A percentile compares a stretch with the other conserved stretches of the same genome.
phyloP scores from a whole-genome alignment of 345 rosid species.

The Eutrema japonicum region DNA sequence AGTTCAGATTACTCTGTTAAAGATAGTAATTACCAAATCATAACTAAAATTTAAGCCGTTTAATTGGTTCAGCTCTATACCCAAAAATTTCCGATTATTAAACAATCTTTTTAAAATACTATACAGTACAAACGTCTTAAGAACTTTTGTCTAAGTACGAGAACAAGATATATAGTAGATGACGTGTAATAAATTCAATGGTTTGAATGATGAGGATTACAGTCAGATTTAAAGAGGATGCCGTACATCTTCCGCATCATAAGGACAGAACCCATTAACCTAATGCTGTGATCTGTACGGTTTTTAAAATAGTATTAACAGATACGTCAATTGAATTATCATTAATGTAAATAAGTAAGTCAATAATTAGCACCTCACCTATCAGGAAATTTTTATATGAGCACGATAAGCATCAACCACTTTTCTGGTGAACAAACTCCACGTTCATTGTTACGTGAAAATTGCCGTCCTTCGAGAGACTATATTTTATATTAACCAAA shows the following conservation, averaged over 20 bases:
- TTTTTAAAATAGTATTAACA: not conserved
- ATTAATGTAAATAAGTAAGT: constrained; percentile 16
- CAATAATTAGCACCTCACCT: constrained; percentile 33
- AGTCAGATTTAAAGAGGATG: constrained; percentile 18
- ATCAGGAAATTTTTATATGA: constrained; percentile 19
- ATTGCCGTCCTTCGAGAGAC: constrained; percentile 13
- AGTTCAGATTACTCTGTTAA: no score
- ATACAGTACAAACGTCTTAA: not conserved
- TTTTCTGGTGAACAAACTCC: constrained; percentile 20
- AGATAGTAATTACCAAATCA: no score
- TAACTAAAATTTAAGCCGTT: no score
- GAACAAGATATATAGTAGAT: constrained; percentile 1
- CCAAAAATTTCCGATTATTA: not conserved
- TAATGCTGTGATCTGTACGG: constrained; percentile 35
- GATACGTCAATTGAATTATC: constrained; percentile 38
- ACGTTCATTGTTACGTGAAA: constrained; percentile 30
- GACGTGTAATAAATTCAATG: not conserved
- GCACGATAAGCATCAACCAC: constrained; percentile 35
- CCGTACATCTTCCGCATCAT: constrained; percentile 30
- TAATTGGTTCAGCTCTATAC: not conserved
- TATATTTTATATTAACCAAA: not conserved
- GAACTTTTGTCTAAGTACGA: not conserved
- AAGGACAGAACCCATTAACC: constrained; percentile 23
- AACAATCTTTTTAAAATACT: not conserved
- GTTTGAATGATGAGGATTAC: constrained; percentile 31